Percentiles rank a stretch among this genome's conserved stretches.
These are phyloP conservation scores for Paraphoma sp. DNA, from an alignment of 2,329 filamentous ascomycete genomes.

Conservation along the genomic window DNA sequence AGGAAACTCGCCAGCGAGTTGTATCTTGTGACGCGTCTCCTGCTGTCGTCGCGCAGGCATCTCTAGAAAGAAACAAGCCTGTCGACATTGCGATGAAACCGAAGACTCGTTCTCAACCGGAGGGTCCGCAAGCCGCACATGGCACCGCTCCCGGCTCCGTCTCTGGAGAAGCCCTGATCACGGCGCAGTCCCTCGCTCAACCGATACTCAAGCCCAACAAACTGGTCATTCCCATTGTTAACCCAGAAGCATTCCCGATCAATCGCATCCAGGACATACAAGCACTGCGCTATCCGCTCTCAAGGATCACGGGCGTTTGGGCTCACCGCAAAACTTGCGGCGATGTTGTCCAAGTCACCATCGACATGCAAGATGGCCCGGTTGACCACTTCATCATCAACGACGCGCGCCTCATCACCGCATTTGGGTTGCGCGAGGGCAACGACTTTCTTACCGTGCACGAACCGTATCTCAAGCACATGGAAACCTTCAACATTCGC, in stretches of 20 bases:
- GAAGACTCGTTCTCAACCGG: too few relatives aligned
- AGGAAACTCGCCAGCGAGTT: too few relatives aligned
- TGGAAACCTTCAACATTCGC: constrained; percentile 17
- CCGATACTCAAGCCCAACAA: background rate
- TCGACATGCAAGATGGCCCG: constrained; percentile 18
- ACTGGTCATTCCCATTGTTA: constrained; percentile 14
- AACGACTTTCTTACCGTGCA: constrained; percentile 4
- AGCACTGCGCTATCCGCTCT: constrained; percentile 14
- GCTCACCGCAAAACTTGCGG: constrained; percentile 4
- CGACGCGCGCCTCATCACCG: constrained; percentile 11
- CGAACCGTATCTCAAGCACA: background rate
- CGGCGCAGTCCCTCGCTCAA: background rate
- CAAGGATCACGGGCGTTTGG: constrained; percentile 12
- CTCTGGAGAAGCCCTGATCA: too few relatives aligned
- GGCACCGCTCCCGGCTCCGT: too few relatives aligned
- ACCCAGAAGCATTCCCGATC: constrained; percentile 15
- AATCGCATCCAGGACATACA: constrained; percentile 18
- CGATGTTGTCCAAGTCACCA: constrained; percentile 14
- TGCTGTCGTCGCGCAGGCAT: too few relatives aligned
- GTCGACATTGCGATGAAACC: too few relatives aligned
- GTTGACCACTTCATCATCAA: constrained; percentile 22
- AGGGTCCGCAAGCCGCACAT: too few relatives aligned
- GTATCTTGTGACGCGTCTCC: too few relatives aligned
- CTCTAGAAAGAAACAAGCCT: too few relatives aligned
- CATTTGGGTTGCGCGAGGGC: constrained; percentile 13